A percentile compares a stretch with the other conserved stretches of the same genome.
phyloP scores from a whole-genome alignment of 2,329 filamentous ascomycete genomes.

The Penicillium sp. region DNA sequence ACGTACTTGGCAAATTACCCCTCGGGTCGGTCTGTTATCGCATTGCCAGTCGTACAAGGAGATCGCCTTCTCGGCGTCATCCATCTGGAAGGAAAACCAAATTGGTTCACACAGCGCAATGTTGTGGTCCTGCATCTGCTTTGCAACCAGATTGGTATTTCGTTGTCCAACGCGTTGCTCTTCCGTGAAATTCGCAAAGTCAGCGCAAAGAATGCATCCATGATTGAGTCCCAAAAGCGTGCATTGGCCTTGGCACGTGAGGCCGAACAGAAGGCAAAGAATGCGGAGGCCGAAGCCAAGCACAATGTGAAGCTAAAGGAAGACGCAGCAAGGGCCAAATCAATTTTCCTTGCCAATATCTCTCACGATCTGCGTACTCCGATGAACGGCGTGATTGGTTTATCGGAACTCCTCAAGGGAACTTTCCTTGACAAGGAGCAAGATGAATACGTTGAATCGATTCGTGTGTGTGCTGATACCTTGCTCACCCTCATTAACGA shows the following conservation, averaged over 20 bases:
- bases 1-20: constrained; percentile 56
- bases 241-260: constrained; percentile 61
- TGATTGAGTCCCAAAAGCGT: constrained; percentile 64
- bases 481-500: constrained; percentile 87
- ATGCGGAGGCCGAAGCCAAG: constrained; percentile 62
- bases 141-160: constrained; percentile 64
- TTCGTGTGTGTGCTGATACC: constrained; percentile 67
- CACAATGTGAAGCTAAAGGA: constrained; percentile 65
- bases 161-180: constrained; percentile 61
- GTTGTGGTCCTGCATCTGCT: constrained; percentile 54
- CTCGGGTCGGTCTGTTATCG: constrained; percentile 59
- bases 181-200: constrained; percentile 62
- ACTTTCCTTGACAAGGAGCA: constrained; percentile 58
- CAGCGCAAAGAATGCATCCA: constrained; percentile 61
- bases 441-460: constrained; percentile 62
- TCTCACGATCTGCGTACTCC: constrained; percentile 86
- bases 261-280: constrained; percentile 63
- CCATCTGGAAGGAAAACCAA: constrained; percentile 61
- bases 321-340: constrained; percentile 72
- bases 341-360: constrained; percentile 95
- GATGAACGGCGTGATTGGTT: constrained; percentile 87
- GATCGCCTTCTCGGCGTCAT: constrained; percentile 59
- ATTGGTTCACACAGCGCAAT: constrained; percentile 62
- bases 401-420: constrained; percentile 61
- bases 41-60: constrained; percentile 61